Conservation (phyloP, 75 land plant species). For the Picea sitchensis region DNA sequence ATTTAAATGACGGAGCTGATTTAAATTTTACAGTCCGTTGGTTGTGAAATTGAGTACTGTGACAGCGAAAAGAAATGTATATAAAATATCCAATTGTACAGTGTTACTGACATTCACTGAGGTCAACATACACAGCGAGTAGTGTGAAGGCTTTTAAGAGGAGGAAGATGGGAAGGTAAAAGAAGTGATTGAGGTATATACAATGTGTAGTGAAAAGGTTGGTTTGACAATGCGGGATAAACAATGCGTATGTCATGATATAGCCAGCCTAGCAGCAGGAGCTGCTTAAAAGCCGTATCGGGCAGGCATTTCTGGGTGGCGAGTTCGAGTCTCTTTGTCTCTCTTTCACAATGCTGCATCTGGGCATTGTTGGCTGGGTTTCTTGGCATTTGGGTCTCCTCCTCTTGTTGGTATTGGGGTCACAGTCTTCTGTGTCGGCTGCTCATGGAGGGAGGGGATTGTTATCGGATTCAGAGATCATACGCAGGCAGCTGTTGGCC, state of each 20-base stretch:
- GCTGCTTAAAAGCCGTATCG: not conserved
- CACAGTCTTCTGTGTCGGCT: not conserved
- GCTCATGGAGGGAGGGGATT: not conserved
- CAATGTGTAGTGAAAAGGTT: too few species aligned
- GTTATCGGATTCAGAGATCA: not conserved
- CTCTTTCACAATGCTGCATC: not conserved
- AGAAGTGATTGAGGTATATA: not conserved
- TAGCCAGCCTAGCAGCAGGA: not conserved
- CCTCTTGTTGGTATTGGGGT: not conserved
- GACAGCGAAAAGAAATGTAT: not conserved
- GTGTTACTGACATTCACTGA: not conserved
- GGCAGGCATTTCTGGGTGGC: not conserved
- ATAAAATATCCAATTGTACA: not conserved
- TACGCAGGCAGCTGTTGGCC: not conserved
- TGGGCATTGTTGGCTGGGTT: not conserved
- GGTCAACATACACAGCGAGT: too few species aligned
- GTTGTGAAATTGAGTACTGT: not conserved
- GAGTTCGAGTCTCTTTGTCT: not conserved
- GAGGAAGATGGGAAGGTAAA: not conserved
- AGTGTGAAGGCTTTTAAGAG: not conserved
- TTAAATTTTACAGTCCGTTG: too few species aligned
- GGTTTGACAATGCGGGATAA: not conserved
- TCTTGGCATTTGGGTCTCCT: not conserved
- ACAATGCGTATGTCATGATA: not conserved
- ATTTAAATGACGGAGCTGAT: too few species aligned